Conservation (phyloP, 2,329 filamentous ascomycete genomes). For the Cercospora nicotianae region DNA sequence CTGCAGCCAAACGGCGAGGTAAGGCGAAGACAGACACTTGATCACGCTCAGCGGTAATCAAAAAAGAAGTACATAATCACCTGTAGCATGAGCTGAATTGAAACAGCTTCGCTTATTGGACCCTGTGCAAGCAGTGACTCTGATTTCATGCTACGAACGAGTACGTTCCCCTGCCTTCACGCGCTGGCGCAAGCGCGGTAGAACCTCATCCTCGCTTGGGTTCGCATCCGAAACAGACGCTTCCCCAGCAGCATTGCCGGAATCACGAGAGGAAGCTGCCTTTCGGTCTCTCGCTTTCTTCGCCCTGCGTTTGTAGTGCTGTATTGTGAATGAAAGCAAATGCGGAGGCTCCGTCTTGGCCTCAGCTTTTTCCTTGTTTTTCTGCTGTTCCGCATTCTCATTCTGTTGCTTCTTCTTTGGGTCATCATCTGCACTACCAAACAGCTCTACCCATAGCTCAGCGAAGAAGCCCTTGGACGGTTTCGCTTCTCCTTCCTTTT, state of each 20-base stretch:
- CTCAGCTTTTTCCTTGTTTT: neutral
- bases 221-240: neutral
- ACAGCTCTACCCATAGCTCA: slow-evolving; percentile 16
- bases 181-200: neutral
- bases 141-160: neutral
- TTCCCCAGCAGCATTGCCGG: neutral
- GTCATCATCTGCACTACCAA: slow-evolving; percentile 12
- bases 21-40: neutral
- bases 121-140: neutral
- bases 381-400: neutral
- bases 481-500: slow-evolving; percentile 15
- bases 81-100: neutral
- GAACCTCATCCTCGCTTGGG: neutral
- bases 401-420: neutral
- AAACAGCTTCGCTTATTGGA: neutral
- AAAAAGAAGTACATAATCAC: neutral
- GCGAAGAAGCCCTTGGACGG: slow-evolving; percentile 18
- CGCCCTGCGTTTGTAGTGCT: slow-evolving; percentile 1
- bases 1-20: neutral
- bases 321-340: slow-evolving; percentile 18
- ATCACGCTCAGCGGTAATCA: neutral
- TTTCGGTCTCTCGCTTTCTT: neutral
- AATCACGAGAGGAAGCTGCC: neutral
- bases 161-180: neutral
- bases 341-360: slow-evolving; percentile 5